A percentile compares a stretch with the other conserved stretches of the same genome.
phyloP scores from a whole-genome alignment of 2,329 filamentous ascomycete genomes.

The Tricladium varicosporioides region DNA sequence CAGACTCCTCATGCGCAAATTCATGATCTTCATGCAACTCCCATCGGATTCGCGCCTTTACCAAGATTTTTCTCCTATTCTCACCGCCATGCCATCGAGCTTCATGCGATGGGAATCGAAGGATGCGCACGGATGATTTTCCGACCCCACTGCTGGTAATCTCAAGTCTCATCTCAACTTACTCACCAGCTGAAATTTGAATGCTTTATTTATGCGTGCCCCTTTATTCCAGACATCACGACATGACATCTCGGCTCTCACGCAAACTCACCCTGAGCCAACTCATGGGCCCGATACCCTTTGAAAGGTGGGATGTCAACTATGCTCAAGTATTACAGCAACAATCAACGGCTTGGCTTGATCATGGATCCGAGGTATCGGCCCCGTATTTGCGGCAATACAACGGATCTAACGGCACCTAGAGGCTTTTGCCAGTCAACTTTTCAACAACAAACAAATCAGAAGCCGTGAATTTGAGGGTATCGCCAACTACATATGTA shows the following conservation, averaged over 20 bases:
- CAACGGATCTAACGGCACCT: slow-evolving; percentile 6
- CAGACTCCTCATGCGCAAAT: background rate
- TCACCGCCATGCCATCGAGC: background rate
- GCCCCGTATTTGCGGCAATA: background rate
- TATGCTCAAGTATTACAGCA: background rate
- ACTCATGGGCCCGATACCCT: background rate
- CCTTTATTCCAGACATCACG: background rate
- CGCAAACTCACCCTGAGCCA: background rate
- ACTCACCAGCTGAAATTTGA: background rate
- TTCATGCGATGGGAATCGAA: background rate
- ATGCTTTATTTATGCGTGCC: background rate
- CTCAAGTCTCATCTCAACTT: background rate
- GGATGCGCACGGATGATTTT: background rate
- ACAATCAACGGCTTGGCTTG: background rate
- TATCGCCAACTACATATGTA: background rate
- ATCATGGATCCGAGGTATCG: background rate
- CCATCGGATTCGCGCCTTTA: background rate
- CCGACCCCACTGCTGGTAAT: background rate
- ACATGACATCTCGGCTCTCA: no score
- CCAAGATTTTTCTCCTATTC: background rate
- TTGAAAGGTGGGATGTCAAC: background rate
- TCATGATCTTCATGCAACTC: background rate
- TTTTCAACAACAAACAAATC: slow-evolving; percentile 11
- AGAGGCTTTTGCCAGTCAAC: background rate
- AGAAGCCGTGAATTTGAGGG: slow-evolving; percentile 5